These are phyloP conservation scores for Vinca minor DNA, from an alignment of 257 asterid genomes.

Conservation along the genomic window DNA sequence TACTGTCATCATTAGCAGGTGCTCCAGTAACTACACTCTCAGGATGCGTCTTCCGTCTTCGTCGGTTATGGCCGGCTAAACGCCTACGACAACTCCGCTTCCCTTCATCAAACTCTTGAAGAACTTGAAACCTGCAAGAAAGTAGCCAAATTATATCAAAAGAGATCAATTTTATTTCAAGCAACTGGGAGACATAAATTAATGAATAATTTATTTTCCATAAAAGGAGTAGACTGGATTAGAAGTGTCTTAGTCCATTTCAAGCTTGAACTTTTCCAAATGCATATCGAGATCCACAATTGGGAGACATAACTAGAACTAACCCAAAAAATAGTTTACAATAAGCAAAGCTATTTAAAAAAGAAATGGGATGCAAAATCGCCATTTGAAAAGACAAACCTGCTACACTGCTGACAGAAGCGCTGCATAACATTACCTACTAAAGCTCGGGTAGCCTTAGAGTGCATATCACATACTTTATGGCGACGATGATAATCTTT, in stretches of 20 bases:
- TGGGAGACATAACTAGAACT: not conserved
- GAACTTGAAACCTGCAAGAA: constrained; percentile 66
- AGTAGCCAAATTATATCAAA: constrained; percentile 3
- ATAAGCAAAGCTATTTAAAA: not conserved
- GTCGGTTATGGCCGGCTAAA: constrained; percentile 79
- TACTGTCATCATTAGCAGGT: constrained; percentile 45
- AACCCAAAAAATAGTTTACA: not conserved
- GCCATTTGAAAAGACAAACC: constrained; percentile 30
- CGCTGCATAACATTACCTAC: constrained; percentile 79
- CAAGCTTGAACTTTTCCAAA: no score
- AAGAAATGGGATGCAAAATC: not conserved
- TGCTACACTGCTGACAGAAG: constrained; percentile 97
- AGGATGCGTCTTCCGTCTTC: constrained; percentile 88
- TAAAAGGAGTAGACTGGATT: not conserved
- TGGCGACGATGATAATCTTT: constrained; percentile 89
- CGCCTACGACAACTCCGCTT: constrained; percentile 92
- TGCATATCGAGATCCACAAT: not conserved
- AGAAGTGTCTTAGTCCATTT: no score
- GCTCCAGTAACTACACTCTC: constrained; percentile 45
- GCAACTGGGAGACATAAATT: no score
- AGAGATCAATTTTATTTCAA: not conserved
- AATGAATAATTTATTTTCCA: no score
- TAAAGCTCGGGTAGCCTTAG: constrained; percentile 65
- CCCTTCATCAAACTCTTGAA: constrained; percentile 93
- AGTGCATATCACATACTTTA: constrained; percentile 82